Conservation (phyloP, 2,329 filamentous ascomycete genomes). For the Rutstroemia sp. region DNA sequence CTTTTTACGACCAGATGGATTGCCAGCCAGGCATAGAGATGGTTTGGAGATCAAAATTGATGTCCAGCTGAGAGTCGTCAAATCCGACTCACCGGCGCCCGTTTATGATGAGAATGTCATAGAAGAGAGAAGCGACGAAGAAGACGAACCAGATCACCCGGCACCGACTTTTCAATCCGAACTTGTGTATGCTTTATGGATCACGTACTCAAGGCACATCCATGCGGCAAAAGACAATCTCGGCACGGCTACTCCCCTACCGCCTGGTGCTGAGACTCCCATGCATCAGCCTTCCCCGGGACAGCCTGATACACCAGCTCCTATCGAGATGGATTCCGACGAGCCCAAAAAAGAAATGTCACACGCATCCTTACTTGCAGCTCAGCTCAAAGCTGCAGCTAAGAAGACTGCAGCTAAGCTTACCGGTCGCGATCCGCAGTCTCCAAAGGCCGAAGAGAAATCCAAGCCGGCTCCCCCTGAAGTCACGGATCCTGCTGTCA, state of each 20-base stretch:
- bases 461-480: slow-evolving; percentile 29
- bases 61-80: slow-evolving; percentile 92
- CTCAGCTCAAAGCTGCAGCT: slow-evolving; percentile 50
- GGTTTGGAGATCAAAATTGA: slow-evolving; percentile 90
- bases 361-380: slow-evolving; percentile 43
- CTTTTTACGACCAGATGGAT: slow-evolving; percentile 76
- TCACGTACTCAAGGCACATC: slow-evolving; percentile 90
- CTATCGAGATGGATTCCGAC: slow-evolving; percentile 48
- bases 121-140: slow-evolving; percentile 52
- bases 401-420: slow-evolving; percentile 47
- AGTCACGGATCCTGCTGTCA: slow-evolving; percentile 40
- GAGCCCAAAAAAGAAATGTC: slow-evolving; percentile 35
- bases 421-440: slow-evolving; percentile 34
- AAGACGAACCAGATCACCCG: slow-evolving; percentile 30
- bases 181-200: slow-evolving; percentile 91
- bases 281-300: slow-evolving; percentile 73
- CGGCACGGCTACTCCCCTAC: slow-evolving; percentile 54
- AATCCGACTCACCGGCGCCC: slow-evolving; percentile 67
- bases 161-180: slow-evolving; percentile 55
- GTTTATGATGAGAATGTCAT: slow-evolving; percentile 55
- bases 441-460: slow-evolving; percentile 25
- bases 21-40: slow-evolving; percentile 82
- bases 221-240: slow-evolving; percentile 62
- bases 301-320: slow-evolving; percentile 54
- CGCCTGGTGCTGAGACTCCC: slow-evolving; percentile 62